Evolutionary conservation across 1,284 basidiomycete genomes (phyloP).

Genomic region (Ustilago curta): DNA sequence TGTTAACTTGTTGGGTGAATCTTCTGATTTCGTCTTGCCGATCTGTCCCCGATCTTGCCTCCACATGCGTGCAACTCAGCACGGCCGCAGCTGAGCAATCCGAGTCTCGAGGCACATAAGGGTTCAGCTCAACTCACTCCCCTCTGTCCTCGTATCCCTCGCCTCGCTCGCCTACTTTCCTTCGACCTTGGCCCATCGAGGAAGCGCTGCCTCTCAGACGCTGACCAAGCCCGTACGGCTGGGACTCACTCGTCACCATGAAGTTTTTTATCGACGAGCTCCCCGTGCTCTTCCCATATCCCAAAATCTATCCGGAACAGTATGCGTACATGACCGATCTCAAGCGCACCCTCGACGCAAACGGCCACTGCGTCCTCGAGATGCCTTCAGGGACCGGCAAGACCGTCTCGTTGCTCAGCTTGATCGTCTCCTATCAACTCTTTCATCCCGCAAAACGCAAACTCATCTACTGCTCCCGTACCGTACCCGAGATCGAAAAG

Average conservation of each 20-base stretch:
- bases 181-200: not conserved
- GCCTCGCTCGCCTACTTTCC: no score
- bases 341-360: conserved; percentile 93
- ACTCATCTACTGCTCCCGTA: conserved; percentile 98
- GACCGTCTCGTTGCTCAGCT: conserved; percentile 92
- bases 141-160: no score
- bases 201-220: not conserved
- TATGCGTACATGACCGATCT: conserved; percentile 99
- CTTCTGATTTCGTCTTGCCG: not conserved
- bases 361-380: conserved; percentile 94
- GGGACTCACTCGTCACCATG: conserved; percentile 73
- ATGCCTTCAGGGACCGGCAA: conserved; percentile 99
- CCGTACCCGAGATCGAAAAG: conserved; percentile 99
- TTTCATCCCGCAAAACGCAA: conserved; percentile 93
- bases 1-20: not conserved
- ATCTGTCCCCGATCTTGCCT: conserved; percentile 16
- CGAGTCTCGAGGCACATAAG: not conserved
- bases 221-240: conserved; percentile 2
- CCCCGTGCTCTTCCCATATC: conserved; percentile 70
- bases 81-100: conserved; percentile 16
- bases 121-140: not conserved
- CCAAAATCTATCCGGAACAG: conserved; percentile 79
- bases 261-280: conserved; percentile 96
- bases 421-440: conserved; percentile 98
- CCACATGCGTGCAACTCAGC: conserved; percentile 33